These are phyloP conservation scores for Fusarium sp. DNA, from an alignment of 2,329 filamentous ascomycete genomes.

Conservation along the genomic window DNA sequence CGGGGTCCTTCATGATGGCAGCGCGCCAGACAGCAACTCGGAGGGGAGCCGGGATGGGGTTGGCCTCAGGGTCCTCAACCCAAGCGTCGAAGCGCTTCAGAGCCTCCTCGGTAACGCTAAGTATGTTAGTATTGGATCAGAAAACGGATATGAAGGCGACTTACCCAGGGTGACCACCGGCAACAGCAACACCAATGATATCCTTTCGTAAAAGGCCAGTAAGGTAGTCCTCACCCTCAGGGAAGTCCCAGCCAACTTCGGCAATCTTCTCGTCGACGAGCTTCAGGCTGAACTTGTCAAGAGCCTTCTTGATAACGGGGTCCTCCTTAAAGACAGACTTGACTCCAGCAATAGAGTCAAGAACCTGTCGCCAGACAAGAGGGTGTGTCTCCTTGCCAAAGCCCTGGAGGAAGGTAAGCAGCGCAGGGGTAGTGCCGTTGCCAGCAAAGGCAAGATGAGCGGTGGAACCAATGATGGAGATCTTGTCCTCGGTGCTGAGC, in stretches of 20 bases:
- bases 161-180: slow-evolving; percentile 77
- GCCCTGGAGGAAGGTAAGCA: slow-evolving; percentile 85
- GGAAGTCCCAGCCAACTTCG: slow-evolving; percentile 84
- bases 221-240: slow-evolving; percentile 80
- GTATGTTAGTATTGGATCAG: slow-evolving; percentile 35
- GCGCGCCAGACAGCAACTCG: slow-evolving; percentile 82
- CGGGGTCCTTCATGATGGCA: slow-evolving; percentile 73
- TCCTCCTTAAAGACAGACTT: slow-evolving; percentile 87
- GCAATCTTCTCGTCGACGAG: slow-evolving; percentile 78
- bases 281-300: slow-evolving; percentile 81
- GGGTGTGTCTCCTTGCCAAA: slow-evolving; percentile 83
- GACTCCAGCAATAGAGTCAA: slow-evolving; percentile 76
- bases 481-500: slow-evolving; percentile 86
- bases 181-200: slow-evolving; percentile 76
- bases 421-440: slow-evolving; percentile 78
- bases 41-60: slow-evolving; percentile 80
- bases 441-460: slow-evolving; percentile 89
- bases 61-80: slow-evolving; percentile 70
- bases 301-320: slow-evolving; percentile 70
- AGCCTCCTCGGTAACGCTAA: slow-evolving; percentile 74
- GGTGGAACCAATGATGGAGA: slow-evolving; percentile 88
- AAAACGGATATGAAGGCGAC: slow-evolving; percentile 41
- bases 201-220: slow-evolving; percentile 82
- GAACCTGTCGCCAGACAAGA: slow-evolving; percentile 86
- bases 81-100: slow-evolving; percentile 82